phyloP scores from a whole-genome alignment of 2,329 filamentous ascomycete species.

The Colletotrichum lini region DNA sequence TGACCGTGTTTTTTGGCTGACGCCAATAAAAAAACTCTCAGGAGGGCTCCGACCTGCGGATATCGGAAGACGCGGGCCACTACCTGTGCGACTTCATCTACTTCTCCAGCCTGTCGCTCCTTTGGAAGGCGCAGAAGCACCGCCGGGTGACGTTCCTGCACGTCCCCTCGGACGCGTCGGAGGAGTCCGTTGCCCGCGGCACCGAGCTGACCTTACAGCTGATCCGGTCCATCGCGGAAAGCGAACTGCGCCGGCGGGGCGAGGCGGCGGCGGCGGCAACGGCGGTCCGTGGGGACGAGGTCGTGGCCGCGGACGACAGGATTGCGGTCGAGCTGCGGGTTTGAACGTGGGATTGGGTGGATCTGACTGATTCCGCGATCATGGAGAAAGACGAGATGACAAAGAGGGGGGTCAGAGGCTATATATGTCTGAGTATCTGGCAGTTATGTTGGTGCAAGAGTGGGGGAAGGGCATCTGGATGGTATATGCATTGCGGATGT shows the following conservation, averaged over 20 bases:
- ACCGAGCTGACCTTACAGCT: conserved; percentile 68
- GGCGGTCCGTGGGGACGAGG: not conserved
- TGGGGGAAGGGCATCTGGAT: not conserved
- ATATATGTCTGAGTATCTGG: conserved; percentile 9
- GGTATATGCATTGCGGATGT: not conserved
- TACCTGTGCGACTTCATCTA: conserved; percentile 87
- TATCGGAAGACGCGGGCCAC: conserved; percentile 79
- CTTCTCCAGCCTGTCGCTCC: conserved; percentile 75
- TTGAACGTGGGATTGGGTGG: not conserved
- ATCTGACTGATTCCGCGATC: not conserved
- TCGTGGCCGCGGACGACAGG: conserved; percentile 30
- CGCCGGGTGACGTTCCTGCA: conserved; percentile 78
- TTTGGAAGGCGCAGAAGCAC: conserved; percentile 62
- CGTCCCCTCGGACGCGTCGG: conserved; percentile 73
- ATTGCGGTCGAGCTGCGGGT: conserved; percentile 43
- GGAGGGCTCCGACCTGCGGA: conserved; percentile 63
- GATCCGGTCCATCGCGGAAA: conserved; percentile 70
- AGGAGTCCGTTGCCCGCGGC: conserved; percentile 63
- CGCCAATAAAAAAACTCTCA: conserved; percentile 39
- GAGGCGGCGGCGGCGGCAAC: not conserved
- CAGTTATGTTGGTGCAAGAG: not conserved
- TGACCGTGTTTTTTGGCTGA: conserved; percentile 25
- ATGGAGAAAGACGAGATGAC: not conserved
- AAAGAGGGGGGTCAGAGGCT: not conserved
- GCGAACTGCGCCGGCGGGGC: conserved; percentile 53